Base-by-base conservation (phyloP, 2,329 filamentous ascomycete species). In the Achaetomium macrosporum region DNA sequence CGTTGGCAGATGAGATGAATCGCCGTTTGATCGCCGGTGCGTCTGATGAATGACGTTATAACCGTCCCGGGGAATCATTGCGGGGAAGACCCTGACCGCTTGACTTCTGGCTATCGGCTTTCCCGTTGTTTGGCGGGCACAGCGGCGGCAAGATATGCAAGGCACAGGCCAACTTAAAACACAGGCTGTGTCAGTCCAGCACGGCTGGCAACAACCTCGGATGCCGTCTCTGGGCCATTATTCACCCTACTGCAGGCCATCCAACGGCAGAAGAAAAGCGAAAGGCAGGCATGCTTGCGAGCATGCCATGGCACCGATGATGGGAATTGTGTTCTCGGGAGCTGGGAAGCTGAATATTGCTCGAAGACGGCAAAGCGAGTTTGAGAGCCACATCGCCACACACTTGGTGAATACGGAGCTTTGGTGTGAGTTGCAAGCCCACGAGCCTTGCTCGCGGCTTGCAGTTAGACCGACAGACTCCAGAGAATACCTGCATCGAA, bases 111-210 rank as follows among this genome's bases (percentile, higher is more conserved):
- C 36, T 56, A 46, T 42, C 53, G 43, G 31, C 5, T 47, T 42
- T 61, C 37, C 53, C 48, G 49, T 50, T 58, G 59, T 60, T 58
- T 60, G 53, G 50, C 35, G 35, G 48, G 42, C 31, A 37, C 50
- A 52, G 52, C 50, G 51, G 43, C 46, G 42, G 48, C 51, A 57
- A 33, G 37, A 15, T 49, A 56, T 59, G 60, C 59, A 62, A 51
- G 58, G 59, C 51, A 57, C 57, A 56, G 54, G 56, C 51, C 35
- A 41, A 60, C 55, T 47, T 52, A 56, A 62, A 62, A 62, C 60
- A 54, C 55, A 46, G 50, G 59, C 48, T 59, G 60, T 62, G 47
- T 62, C 60, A 62, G 59, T 55, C 48, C 49, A 48, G 35, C 30
- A 12, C 52, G 45, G 54, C 51, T 50, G 50, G 43, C 47, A 46